phyloP scores from a whole-genome alignment of 2,329 filamentous ascomycete species.

The Sclerotinia spermophila region DNA sequence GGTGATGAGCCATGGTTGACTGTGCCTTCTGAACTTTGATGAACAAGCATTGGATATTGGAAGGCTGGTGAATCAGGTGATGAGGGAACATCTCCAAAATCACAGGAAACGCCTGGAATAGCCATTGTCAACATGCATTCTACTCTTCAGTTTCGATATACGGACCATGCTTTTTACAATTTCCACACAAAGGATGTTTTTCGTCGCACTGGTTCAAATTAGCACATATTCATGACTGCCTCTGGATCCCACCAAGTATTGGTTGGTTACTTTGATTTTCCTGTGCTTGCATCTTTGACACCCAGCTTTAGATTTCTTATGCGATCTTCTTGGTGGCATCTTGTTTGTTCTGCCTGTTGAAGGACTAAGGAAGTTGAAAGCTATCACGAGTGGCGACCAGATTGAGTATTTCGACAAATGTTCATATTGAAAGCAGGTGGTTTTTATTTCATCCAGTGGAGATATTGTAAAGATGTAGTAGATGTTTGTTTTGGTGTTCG shows the following conservation, averaged over 20 bases:
- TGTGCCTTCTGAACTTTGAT: conserved; percentile 7
- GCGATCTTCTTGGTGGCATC: conserved; percentile 64
- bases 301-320: conserved; percentile 67
- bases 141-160: not conserved
- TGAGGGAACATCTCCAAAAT: conserved; percentile 49
- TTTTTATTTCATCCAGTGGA: not conserved
- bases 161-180: conserved; percentile 59
- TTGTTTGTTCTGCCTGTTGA: not conserved
- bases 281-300: conserved; percentile 63
- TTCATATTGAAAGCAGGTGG: not conserved
- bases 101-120: conserved; percentile 53
- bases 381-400: not conserved
- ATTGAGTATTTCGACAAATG: not conserved
- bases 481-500: not conserved
- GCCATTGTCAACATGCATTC: not conserved
- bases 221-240: conserved; percentile 4
- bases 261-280: conserved; percentile 61
- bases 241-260: not conserved
- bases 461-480: not conserved
- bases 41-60: conserved; percentile 11
- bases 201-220: conserved; percentile 53
- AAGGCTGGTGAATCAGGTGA: conserved; percentile 22
- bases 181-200: conserved; percentile 60
- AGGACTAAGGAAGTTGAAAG: not conserved
- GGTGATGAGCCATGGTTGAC: conserved; percentile 19